Base-by-base conservation (phyloP, 2,329 filamentous ascomycete species). In the Aspergillus quadricinctus region DNA sequence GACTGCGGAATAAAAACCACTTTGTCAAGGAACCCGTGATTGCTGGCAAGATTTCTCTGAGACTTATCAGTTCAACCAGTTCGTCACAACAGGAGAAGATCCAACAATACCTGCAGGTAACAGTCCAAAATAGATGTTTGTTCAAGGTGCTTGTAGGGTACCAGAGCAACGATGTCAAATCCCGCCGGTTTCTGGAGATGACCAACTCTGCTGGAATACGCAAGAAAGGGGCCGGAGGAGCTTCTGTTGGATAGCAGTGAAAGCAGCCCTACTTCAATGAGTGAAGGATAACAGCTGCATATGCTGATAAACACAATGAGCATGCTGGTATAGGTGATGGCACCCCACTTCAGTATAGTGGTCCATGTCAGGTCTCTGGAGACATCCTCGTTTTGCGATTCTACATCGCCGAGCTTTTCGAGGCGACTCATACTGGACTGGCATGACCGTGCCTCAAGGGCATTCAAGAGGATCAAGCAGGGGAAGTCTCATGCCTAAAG, bases 1-100 rank as follows among this genome's bases (percentile, higher is more conserved):
- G 74, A 77, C 28, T 74, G 70, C 17, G 72, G 71, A n/a, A 77
- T 61, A 57, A 75, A 78, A n/a, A 73, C 57, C 5, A 78, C 75
- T 55, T 75, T 67, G 52, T 78, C 75, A 8, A 78, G 66, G 37
- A 75, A 69, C 5, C 76, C 76, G 53, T 70, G 69, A 57, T 77
- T 74, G 4, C 62, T 57, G 17, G 66, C 69, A 9, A 78, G 61
- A 49, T 78, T 78, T 60, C 68, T 68, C 69, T 72, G 31, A 25
- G n/a, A 23, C 23, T 55, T n/a, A 60, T 54, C 28, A 37, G n/a
- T 40, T 41, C 41, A 14, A 27, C 29, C 11, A 37, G 46, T 19
- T 29, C 23, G 17, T 21, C n/a, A 27, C 9, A 21, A 21, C 3
- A n/a, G 10, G 25, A 14, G 14, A 31, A 19, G 25, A 5, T 10